Conservation (phyloP, 768 basidiomycete genomes). For the Mycena polygramma region DNA sequence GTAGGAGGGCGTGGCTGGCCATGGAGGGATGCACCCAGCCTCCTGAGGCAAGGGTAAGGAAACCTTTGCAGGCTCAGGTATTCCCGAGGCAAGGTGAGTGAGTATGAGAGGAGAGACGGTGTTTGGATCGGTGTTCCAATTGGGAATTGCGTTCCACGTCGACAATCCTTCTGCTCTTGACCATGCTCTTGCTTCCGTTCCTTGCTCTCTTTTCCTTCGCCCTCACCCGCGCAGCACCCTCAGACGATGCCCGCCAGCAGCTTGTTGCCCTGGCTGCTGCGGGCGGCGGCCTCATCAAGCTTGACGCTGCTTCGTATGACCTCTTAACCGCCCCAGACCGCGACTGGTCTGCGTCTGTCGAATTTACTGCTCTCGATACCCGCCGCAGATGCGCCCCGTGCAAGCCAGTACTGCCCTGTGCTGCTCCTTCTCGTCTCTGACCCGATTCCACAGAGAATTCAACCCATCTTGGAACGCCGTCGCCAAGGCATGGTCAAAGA, state of each 20-base stretch:
- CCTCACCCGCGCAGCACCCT: slow-evolving; percentile 48
- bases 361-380: slow-evolving; percentile 88
- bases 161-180: slow-evolving; percentile 34
- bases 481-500: slow-evolving; percentile 84
- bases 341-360: slow-evolving; percentile 89
- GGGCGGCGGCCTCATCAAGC: slow-evolving; percentile 84
- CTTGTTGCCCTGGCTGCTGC: slow-evolving; percentile 77
- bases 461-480: slow-evolving; percentile 86
- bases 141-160: slow-evolving; percentile 47
- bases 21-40: slow-evolving; percentile 40
- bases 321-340: slow-evolving; percentile 81
- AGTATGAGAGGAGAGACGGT: background rate
- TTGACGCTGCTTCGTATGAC: slow-evolving; percentile 83
- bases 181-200: slow-evolving; percentile 42
- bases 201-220: slow-evolving; percentile 46
- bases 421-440: slow-evolving; percentile 6
- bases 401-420: slow-evolving; percentile 68
- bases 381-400: slow-evolving; percentile 92
- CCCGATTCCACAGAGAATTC: slow-evolving; percentile 74
- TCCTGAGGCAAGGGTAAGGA: too few species aligned
- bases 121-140: slow-evolving; percentile 21
- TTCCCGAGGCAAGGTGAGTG: too few species aligned
- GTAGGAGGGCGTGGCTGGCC: slow-evolving; percentile 86
- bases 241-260: slow-evolving; percentile 58
- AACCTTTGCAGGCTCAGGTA: background rate